These are phyloP conservation scores for Scytalidium lignicola DNA, from an alignment of 2,329 filamentous ascomycete genomes.

Conservation along the genomic window DNA sequence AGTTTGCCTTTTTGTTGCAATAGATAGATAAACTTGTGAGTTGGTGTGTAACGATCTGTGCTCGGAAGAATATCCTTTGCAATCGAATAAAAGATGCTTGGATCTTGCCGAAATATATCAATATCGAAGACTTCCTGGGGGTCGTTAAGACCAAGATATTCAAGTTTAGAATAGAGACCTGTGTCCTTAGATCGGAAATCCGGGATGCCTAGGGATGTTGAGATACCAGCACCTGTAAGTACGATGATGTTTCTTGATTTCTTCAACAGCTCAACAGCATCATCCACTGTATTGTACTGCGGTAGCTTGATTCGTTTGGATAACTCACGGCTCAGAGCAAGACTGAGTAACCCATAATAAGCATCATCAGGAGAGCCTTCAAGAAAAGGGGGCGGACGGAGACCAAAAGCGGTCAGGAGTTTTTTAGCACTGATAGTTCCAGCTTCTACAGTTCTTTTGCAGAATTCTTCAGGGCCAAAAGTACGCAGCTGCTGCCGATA, in stretches of 20 bases:
- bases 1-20: slow-evolving; percentile 85
- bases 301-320: slow-evolving; percentile 74
- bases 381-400: slow-evolving; percentile 68
- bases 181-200: slow-evolving; percentile 94
- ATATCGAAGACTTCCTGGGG: slow-evolving; percentile 97
- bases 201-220: slow-evolving; percentile 91
- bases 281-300: slow-evolving; percentile 79
- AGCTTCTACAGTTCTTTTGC: slow-evolving; percentile 63
- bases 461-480: slow-evolving; percentile 74
- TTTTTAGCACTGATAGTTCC: slow-evolving; percentile 72
- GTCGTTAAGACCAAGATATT: slow-evolving; percentile 68
- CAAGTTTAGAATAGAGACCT: slow-evolving; percentile 83
- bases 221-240: slow-evolving; percentile 92
- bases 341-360: slow-evolving; percentile 69
- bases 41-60: slow-evolving; percentile 77
- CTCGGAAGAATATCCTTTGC: slow-evolving; percentile 86
- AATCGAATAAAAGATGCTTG: slow-evolving; percentile 83
- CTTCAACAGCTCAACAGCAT: slow-evolving; percentile 74
- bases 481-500: slow-evolving; percentile 68
- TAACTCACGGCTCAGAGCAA: slow-evolving; percentile 76
- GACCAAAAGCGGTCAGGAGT: slow-evolving; percentile 79
- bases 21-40: slow-evolving; percentile 87
- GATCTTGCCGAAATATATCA: slow-evolving; percentile 76
- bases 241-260: slow-evolving; percentile 81
- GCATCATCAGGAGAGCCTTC: slow-evolving; percentile 67